Base-by-base conservation (phyloP, 345 rosid genomes). In the Aquilaria yunnanensis region DNA sequence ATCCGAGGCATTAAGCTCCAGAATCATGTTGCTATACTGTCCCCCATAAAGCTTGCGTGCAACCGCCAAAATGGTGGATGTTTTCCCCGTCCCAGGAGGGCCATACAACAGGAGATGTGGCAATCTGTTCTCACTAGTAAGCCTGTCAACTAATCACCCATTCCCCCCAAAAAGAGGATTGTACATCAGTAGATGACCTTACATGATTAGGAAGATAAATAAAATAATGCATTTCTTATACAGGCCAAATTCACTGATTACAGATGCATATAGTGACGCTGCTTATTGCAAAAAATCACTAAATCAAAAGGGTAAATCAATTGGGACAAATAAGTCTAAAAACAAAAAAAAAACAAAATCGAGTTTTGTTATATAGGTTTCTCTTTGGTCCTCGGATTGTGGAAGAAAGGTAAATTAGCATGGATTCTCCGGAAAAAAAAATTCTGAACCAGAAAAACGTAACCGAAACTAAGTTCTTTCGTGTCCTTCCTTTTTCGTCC, bases 71-170 rank as follows among this genome's bases (percentile, higher is more conserved):
- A 94, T 94, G 37, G 99, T 94, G 1, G 99, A 94, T n/a, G 99
- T 94, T 77, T 94, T 94, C 7, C 99, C 99, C 1, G 99, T 90
- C 7, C 99, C 96, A 0, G 99, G 99, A 61, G 99, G 99, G 30
- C 97, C 99, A 69, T 94, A 94, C 75, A 94, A 54, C 10, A 94
- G 72, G 29, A 94, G 86, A 80, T 94, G 99, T 0, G 99, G 99
- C 83, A 90, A 66, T 74, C 79, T 85, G 72, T 94, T 94, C 87
- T 90, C 99, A 60, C 78, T 88, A 0, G 99, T 94, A 73, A 94
- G 67, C 86, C 87, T 88, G 69, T 94, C 99, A 81, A 94, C 99
- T 94, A 73, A 45, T 34, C 61, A 12, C 54, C 62, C 37, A 33
- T 11, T 48, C 58, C 33, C 48, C 1, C 33, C 2, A 67, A 52